phyloP scores from a whole-genome alignment of 1,284 basidiomycete genomes.

The Microbotryum lychnidis-dioicae region DNA sequence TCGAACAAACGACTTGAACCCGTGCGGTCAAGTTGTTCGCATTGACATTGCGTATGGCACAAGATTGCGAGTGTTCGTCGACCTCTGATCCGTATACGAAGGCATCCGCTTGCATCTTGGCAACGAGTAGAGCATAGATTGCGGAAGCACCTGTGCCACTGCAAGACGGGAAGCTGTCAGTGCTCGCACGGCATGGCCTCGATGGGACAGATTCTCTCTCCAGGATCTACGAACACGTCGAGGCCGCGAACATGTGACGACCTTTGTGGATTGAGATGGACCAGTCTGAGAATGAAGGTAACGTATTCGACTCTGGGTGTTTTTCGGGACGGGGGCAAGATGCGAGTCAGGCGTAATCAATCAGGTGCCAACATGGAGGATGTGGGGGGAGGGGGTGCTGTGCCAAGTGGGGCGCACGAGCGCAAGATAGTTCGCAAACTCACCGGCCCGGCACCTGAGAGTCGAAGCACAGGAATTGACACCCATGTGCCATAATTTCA shows the following conservation, averaged over 20 bases:
- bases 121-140: slow-evolving; percentile 76
- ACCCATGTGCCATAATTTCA: not conserved
- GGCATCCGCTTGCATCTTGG: slow-evolving; percentile 45
- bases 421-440: not conserved
- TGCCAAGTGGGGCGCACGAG: not conserved
- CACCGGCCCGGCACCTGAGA: slow-evolving; percentile 30
- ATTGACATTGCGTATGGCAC: slow-evolving; percentile 52
- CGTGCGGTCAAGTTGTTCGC: slow-evolving; percentile 50
- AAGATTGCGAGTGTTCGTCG: slow-evolving; percentile 53
- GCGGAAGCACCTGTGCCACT: slow-evolving; percentile 86
- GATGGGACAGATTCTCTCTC: not conserved
- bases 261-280: not conserved
- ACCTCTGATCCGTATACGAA: slow-evolving; percentile 47
- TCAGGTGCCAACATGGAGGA: not conserved
- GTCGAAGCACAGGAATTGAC: not conserved
- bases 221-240: slow-evolving; percentile 43
- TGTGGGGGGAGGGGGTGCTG: not conserved
- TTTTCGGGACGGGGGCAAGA: not conserved
- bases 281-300: slow-evolving; percentile 17
- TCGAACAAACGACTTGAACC: slow-evolving; percentile 44
- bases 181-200: slow-evolving; percentile 33
- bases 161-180: slow-evolving; percentile 35
- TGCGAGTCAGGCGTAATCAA: not conserved
- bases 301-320: slow-evolving; percentile 60
- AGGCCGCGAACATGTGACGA: slow-evolving; percentile 37